These are phyloP conservation scores for Helenozyma baotianmanensis DNA, from an alignment of 805 yeast genomes.

Conservation along the genomic window DNA sequence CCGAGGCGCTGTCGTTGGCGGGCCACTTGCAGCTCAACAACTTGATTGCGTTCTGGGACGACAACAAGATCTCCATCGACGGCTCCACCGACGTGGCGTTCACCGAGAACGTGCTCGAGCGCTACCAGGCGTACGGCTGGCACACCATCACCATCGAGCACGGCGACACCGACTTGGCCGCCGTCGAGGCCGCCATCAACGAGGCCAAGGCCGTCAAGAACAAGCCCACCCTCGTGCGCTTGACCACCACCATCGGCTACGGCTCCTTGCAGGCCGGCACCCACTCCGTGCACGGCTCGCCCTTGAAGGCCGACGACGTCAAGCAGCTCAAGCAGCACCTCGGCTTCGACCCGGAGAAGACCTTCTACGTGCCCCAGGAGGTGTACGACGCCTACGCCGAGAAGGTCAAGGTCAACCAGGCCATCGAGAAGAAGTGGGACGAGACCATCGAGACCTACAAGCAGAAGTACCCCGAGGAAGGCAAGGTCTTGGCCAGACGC, in stretches of 20 bases:
- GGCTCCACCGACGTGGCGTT: conserved; percentile 87
- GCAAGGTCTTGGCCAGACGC: conserved; percentile 78
- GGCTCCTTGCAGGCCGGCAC: conserved; percentile 86
- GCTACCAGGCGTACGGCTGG: conserved; percentile 95
- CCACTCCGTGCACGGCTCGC: conserved; percentile 93
- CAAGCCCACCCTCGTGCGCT: conserved; percentile 87
- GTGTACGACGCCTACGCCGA: conserved; percentile 67
- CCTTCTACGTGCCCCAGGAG: conserved; percentile 76
- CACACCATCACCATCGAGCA: conserved; percentile 70
- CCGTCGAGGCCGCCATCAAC: conserved; percentile 68
- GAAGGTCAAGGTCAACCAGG: conserved; percentile 58
- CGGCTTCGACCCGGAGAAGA: conserved; percentile 84
- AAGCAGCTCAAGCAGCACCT: conserved; percentile 75
- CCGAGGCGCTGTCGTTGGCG: conserved; percentile 92
- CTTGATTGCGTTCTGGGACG: conserved; percentile 93
- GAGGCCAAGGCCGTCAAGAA: conserved; percentile 71
- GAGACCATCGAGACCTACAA: conserved; percentile 55
- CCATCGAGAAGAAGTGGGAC: conserved; percentile 75
- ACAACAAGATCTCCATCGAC: conserved; percentile 94
- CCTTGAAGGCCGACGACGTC: conserved; percentile 90
- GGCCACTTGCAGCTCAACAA: conserved; percentile 93
- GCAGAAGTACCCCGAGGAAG: conserved; percentile 69
- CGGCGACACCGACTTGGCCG: conserved; percentile 75
- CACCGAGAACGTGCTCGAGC: conserved; percentile 83
- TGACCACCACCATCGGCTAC: conserved; percentile 89